Evolutionary conservation across 2,329 filamentous ascomycete species (phyloP).

Genomic region (Neofusicoccum cordaticola): DNA sequence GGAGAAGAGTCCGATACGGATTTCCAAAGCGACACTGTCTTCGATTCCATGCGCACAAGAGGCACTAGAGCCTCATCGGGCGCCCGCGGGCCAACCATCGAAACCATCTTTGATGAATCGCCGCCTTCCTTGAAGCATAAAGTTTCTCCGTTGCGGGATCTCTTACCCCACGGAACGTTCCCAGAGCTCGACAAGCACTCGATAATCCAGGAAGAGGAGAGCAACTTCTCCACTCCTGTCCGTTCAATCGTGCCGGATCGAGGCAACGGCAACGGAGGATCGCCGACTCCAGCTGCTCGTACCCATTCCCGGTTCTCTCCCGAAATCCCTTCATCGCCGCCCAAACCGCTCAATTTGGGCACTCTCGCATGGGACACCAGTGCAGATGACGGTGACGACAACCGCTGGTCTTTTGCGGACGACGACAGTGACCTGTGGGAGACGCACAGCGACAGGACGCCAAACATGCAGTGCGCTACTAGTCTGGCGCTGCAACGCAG

Average conservation of each 20-base stretch:
- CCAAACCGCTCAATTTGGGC: slow-evolving; percentile 41
- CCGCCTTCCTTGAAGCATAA: slow-evolving; percentile 51
- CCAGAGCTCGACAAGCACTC: slow-evolving; percentile 39
- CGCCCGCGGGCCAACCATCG: slow-evolving; percentile 67
- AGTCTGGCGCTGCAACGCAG: slow-evolving; percentile 33
- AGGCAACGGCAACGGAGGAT: slow-evolving; percentile 35
- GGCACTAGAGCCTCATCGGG: slow-evolving; percentile 65
- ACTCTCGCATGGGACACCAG: slow-evolving; percentile 40
- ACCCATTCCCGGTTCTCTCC: slow-evolving; percentile 38
- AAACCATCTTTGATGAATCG: slow-evolving; percentile 80
- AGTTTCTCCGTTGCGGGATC: slow-evolving; percentile 46
- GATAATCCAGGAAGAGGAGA: slow-evolving; percentile 52
- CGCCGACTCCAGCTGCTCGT: slow-evolving; percentile 31
- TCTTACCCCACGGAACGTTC: slow-evolving; percentile 48
- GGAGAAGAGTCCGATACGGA: slow-evolving; percentile 77
- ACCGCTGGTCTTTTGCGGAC: slow-evolving; percentile 42
- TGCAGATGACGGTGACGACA: slow-evolving; percentile 37
- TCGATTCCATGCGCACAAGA: slow-evolving; percentile 71
- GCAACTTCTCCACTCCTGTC: slow-evolving; percentile 45
- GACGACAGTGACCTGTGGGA: slow-evolving; percentile 36
- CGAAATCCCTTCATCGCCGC: slow-evolving; percentile 45
- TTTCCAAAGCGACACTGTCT: slow-evolving; percentile 72
- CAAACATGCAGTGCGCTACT: slow-evolving; percentile 29
- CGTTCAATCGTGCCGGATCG: slow-evolving; percentile 34
- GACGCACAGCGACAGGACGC: slow-evolving; percentile 35